Percentiles rank a stretch among this genome's conserved stretches.
Conservation (phyloP, 1,284 basidiomycete species). For the Pseudozyma thailandica region DNA sequence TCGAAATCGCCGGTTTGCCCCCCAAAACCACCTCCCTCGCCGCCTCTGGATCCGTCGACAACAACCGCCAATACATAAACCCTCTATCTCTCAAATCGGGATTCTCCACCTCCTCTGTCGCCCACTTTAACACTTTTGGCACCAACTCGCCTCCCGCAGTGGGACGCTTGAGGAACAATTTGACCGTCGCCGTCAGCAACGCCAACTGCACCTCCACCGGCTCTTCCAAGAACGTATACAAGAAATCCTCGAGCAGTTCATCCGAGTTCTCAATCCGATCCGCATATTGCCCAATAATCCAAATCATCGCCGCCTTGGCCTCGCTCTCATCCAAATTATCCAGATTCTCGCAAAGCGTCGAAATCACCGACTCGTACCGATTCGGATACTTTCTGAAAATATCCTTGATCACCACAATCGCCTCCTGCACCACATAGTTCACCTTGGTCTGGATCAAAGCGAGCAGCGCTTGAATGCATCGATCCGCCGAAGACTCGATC, state of each 20-base stretch:
- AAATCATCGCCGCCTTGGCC: constrained; percentile 94
- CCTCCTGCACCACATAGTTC: constrained; percentile 96
- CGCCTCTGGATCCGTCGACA: constrained; percentile 87
- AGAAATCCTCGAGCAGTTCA: constrained; percentile 90
- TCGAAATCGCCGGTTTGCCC: constrained; percentile 95
- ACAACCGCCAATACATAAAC: constrained; percentile 99
- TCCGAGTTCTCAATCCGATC: constrained; percentile 95
- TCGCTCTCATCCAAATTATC: constrained; percentile 94
- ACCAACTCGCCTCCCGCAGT: constrained; percentile 89
- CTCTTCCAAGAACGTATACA: constrained; percentile 92
- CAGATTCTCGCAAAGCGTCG: constrained; percentile 88
- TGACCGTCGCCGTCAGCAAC: constrained; percentile 92
- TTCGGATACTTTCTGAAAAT: constrained; percentile 98
- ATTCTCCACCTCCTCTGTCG: constrained; percentile 96
- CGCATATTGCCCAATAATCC: constrained; percentile 98
- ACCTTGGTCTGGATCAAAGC: constrained; percentile 91
- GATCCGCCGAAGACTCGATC: constrained; percentile 86
- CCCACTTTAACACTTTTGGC: constrained; percentile 94
- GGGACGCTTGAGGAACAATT: constrained; percentile 94
- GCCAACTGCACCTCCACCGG: constrained; percentile 94
- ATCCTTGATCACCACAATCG: constrained; percentile 96
- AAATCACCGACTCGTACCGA: constrained; percentile 93
- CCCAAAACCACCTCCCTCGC: constrained; percentile 90
- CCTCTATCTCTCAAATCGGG: constrained; percentile 96
- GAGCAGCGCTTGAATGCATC: constrained; percentile 87